Evolutionary conservation across 768 basidiomycete species (phyloP).

Genomic region (Phallus indusiatus): DNA sequence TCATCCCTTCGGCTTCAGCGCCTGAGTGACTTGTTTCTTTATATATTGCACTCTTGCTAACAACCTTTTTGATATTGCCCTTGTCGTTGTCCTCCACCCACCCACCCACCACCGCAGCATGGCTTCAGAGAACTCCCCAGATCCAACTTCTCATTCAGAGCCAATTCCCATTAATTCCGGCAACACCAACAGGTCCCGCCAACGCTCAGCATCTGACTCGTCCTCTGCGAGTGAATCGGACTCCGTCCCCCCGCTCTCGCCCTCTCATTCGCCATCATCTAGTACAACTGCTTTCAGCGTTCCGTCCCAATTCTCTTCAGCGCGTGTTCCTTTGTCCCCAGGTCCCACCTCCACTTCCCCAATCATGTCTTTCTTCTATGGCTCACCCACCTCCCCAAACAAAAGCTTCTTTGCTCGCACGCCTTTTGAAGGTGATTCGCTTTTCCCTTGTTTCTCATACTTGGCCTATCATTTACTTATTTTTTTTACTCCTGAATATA

Average conservation of each 20-base stretch:
- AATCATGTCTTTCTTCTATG: conserved; percentile 59
- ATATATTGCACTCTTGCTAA: not conserved
- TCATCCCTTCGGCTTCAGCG: not conserved
- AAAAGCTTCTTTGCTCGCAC: conserved; percentile 33
- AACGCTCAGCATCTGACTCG: conserved; percentile 44
- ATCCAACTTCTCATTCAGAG: conserved; percentile 33
- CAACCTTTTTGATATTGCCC: not conserved
- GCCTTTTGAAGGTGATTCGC: conserved; percentile 51
- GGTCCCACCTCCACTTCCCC: conserved; percentile 58
- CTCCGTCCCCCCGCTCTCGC: conserved; percentile 26
- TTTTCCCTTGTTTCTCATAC: not conserved
- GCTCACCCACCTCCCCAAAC: conserved; percentile 44
- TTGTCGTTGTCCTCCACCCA: not conserved
- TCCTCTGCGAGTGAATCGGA: not conserved
- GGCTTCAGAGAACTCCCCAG: not conserved
- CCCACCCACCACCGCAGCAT: not conserved
- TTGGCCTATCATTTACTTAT: too few relatives aligned
- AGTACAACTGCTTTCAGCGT: conserved; percentile 2
- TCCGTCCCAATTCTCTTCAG: conserved; percentile 31
- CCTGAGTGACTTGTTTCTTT: not conserved
- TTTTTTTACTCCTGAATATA: not conserved
- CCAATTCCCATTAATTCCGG: conserved; percentile 47
- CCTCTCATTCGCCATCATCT: conserved; percentile 25
- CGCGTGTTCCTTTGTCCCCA: conserved; percentile 39
- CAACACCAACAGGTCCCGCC: conserved; percentile 31